phyloP scores from a whole-genome alignment of 331 rosid species.

The Pyracantha coccinea region DNA sequence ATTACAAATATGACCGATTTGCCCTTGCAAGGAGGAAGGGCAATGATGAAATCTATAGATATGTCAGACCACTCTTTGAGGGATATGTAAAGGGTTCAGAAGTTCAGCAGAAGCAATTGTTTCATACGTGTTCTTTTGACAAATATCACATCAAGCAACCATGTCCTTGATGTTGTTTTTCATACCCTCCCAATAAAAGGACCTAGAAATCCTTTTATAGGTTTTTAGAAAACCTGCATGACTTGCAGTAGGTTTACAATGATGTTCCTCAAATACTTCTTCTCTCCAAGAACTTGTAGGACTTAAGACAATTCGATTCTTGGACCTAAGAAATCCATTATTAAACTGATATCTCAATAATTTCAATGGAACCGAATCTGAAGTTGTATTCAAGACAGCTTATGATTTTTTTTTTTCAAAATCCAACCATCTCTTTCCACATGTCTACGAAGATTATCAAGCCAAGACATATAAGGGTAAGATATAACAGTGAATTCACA shows the following conservation, averaged over 20 bases:
- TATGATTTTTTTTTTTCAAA: neutral
- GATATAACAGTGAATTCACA: neutral
- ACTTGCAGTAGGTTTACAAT: neutral
- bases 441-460: neutral
- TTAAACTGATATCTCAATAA: neutral
- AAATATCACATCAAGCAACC: neutral
- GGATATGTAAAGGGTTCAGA: neutral
- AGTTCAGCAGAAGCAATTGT: neutral
- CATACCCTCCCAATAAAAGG: neutral
- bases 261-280: no score
- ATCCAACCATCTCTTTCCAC: neutral
- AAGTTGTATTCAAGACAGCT: neutral
- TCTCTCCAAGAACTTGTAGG: neutral
- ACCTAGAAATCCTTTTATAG: neutral
- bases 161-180: neutral
- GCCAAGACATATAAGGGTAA: neutral
- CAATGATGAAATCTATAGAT: neutral
- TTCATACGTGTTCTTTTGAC: neutral
- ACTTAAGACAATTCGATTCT: neutral
- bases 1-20: no score
- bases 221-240: neutral
- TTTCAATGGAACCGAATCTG: rapidly evolving
- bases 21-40: neutral
- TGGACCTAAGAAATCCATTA: neutral
- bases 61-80: neutral